Base-by-base conservation (phyloP, 371 early-diverging fungal species). In the Lichtheimia ornata region DNA sequence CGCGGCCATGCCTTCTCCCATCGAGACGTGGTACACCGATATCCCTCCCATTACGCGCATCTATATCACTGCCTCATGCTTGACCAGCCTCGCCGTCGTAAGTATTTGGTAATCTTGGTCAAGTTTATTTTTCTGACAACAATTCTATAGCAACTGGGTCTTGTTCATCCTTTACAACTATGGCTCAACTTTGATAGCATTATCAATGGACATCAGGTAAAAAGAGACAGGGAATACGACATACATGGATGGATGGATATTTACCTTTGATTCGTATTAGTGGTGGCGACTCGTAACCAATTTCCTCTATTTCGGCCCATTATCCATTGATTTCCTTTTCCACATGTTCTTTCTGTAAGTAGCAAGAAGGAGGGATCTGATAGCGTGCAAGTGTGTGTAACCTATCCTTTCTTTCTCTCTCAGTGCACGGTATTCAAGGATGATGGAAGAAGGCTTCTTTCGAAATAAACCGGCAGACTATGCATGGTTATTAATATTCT, bases 381-480 rank as follows among this genome's bases (percentile, higher is more conserved):
- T 35, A 6, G 9, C 11, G 35, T 35, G 11, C 2, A n/a, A n/a
- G 5, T 2, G 9, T 9, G 9, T 35, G 11, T 2, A 35, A 11
- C 11, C 35, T 35, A 2, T 7, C 7, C 4, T 28, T 5, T 27
- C 27, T 27, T 6, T 28, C n/a, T 63, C 22, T 22, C 22, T 22
- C 22, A 93, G 93, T 17, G 86, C 91, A 17, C 85, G 91, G 56
- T 95, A 97, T 70, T 89, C 90, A 63, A 82, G 96, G 27, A 92
- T 93, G 89, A 84, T 98, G 64, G 98, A 98, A 69, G 96, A 96
- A 71, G 96, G 94, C 0, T 94, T 93, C 57, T 97, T 91, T 74
- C 84, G 93, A 50, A 90, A 88, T 47, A 85, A 93, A 53, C 89
- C 93, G 2, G 94, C 94, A 20, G 97, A 98, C 72, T 97, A 93